Base-by-base conservation (phyloP, 352 stramenopile genomes). In the Phytophthora sp. region DNA sequence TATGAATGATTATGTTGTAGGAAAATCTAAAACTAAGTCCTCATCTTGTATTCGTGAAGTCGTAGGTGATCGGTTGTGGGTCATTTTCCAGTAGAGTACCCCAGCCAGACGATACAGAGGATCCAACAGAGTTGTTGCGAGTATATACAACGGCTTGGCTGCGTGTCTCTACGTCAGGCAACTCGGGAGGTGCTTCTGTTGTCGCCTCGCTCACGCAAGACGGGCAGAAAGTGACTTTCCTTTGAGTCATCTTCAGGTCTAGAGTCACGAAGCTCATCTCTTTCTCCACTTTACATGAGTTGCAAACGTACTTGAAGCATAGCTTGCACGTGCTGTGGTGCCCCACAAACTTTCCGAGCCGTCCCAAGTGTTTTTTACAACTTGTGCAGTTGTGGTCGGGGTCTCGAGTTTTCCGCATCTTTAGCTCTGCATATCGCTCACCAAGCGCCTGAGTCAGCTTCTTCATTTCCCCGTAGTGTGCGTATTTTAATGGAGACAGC, bases 381-480 rank as follows among this genome's bases (percentile, higher is more conserved):
- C 42, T 4, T 4, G 37, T 51, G 23, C 65, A 66, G 6, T 41
- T 54, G 18, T 69, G 28, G 18, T 69, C 59, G 5, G 28, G 17
- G 18, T 66, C 44, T 18, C 53, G 37, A 42, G 50, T 45, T 13
- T 69, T 69, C 2, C 51, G 45, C 15, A 31, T 57, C 30, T 66
- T 66, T 17, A 66, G 37, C 35, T 62, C 50, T 5, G 50, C 56
- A 20, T 63, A 67, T 6, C 59, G 59, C 18, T 61, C 49, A 4
- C 53, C 51, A 27, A 74, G 59, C 9, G 59, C 52, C 37, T 66
- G 50, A 1, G 64, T 74, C 58, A 85, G 54, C 48, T 82, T 85
- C 39, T 82, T 82, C 43, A 76, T 67, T 41, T 79, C 66, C 4
- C 66, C 64, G 20, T 72, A 85, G 17, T 64, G 28, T 8, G 73